Base-by-base conservation (phyloP, 2,329 filamentous ascomycete genomes). In the Venturia aucupariae region DNA sequence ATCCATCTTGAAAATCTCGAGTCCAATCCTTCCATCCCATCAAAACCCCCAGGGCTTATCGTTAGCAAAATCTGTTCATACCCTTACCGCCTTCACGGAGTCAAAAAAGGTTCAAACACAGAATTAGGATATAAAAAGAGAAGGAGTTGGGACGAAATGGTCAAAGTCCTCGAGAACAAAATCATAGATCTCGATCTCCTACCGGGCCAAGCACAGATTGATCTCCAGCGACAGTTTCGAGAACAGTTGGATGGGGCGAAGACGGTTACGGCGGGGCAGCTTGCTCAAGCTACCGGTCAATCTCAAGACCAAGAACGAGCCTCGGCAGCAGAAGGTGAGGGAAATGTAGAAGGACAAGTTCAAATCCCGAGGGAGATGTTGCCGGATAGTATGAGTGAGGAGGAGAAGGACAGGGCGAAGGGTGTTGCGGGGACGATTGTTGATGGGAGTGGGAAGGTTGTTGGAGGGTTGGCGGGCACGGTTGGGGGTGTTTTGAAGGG, bases 151-250 rank as follows among this genome's bases (percentile, higher is more conserved):
- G 22, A 60, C 13, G 61, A 54, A 46, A 68, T 68, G 67, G 67
- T 69, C 39, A 69, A 69, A 65, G 67, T 68, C 27, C 66, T 68
- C 42, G 66, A 68, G 32, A 68, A 69, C 48, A 66, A 66, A 46
- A 35, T 68, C 41, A 48, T 69, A 35, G 68, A 68, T 48, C 66
- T 69, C 17, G 68, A 69, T 60, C 38, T 69, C 54, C 41, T 69
- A 1, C 67, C 66, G 11, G 68, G 67, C 39, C 67, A 57, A 32
- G 57, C 38, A 15, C 59, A 65, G n/a, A 65, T 65, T 15, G 64
- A 65, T 27, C 44, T 62, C 32, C 57, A 62, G 54, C 64, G 64
- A 24, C 41, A 62, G 13, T 57, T 65, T 27, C 39, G 64, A 15
- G 61, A 68, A 46, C 64, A 66, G 30, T 42, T 65, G 11, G 41